Evolutionary conservation across 106 monocot genomes (phyloP), one percentile per base, ranked within the genome.

Genomic region (Apostasia shenzhenica): DNA sequence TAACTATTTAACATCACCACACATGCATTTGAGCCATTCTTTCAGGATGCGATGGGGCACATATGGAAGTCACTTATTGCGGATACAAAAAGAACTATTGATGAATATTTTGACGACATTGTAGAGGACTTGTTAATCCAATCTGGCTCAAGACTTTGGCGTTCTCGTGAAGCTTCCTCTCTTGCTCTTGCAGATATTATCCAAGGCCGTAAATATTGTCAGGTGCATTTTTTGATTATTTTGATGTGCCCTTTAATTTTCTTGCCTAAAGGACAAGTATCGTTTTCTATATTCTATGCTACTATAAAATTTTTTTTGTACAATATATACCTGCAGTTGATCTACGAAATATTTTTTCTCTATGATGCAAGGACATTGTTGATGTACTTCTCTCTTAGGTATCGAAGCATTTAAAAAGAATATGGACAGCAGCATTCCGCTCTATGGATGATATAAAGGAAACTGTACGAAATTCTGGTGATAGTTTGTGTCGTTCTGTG

Each of bases 381-480:
- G 26, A 53, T 45, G 6, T 41, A 14, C 61, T 14, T 69, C 13
- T 48, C 58, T 56, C 45, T 13, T 61, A 99, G 99, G 83, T 99
- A 14, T 87, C 83, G 46, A 87, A 85, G 73, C 82, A 99, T 80
- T 85, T 99, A 71, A 89, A 76, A 76, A 82, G 70, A 73, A 83
- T 90, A 76, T 99, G 99, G 99, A 76, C 56, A 7, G 65, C 85
- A 61, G 76, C 93, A 48, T 99, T 99, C 77, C 89, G 99, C 72
- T 86, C 90, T 69, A 93, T 99, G 99, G 99, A 99, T 83, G 99
- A 99, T 44, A 93, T 99, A 73, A 99, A 99, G 70, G 99, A 99
- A 85, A 99, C 92, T 57, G 99, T 99, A 13, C 80, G 99, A 9
- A 99, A 78, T 71, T 76, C 99, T 77, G 99, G 92, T 67, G 90